These are phyloP conservation scores for Picochlorum sp. DNA, from an alignment of 139 green algal species.

Conservation along the genomic window DNA sequence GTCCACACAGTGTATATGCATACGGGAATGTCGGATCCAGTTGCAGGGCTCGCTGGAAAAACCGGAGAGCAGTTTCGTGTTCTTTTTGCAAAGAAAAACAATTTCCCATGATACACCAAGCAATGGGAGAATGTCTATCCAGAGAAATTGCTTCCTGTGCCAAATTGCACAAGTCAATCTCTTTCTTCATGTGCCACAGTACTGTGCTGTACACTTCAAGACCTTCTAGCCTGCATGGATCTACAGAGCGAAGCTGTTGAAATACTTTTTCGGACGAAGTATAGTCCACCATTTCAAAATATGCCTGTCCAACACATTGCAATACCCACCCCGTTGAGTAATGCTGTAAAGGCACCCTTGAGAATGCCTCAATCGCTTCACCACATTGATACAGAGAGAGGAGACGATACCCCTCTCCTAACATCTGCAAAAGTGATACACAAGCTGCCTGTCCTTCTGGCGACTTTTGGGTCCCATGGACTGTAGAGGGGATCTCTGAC, in stretches of 20 bases:
- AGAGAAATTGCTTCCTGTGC: conserved; percentile 68
- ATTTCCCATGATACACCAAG: conserved; percentile 91
- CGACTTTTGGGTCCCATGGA: neutral
- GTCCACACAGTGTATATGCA: conserved; percentile 81
- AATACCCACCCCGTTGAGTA: conserved; percentile 72
- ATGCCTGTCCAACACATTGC: conserved; percentile 57
- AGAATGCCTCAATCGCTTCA: conserved; percentile 62
- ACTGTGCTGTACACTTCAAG: conserved; percentile 89
- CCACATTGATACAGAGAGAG: conserved; percentile 60
- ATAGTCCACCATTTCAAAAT: conserved; percentile 89
- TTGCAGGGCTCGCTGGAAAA: conserved; percentile 82
- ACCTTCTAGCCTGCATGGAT: conserved; percentile 57
- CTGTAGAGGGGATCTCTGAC: neutral
- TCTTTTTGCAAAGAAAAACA: conserved; percentile 87
- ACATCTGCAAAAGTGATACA: conserved; percentile 45
- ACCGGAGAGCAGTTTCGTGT: conserved; percentile 75
- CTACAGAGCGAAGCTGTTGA: conserved; percentile 42
- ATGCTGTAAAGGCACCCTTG: conserved; percentile 51
- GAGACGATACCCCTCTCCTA: conserved; percentile 50
- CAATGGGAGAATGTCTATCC: conserved; percentile 72
- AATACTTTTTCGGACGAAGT: conserved; percentile 52
- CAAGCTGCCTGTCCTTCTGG: conserved; percentile 23
- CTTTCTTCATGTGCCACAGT: conserved; percentile 90
- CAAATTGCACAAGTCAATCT: conserved; percentile 77
- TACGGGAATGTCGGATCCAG: conserved; percentile 74